Evolutionary conservation across 805 yeast genomes (phyloP).

Genomic region (Metschnikowia cubensis): DNA sequence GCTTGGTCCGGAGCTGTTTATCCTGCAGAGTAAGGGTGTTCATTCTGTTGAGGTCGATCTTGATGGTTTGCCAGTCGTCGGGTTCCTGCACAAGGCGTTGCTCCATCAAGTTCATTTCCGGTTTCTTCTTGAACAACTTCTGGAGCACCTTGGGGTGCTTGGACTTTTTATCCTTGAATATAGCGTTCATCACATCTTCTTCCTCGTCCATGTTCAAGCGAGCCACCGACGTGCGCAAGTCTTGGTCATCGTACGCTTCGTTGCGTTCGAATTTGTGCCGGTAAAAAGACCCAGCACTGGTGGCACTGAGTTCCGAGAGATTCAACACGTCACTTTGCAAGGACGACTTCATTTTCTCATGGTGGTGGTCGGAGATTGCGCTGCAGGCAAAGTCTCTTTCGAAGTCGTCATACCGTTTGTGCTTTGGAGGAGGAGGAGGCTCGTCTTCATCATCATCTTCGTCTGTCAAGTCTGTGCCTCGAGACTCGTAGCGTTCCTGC

Average conservation of each 20-base stretch:
- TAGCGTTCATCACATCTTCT: conserved; percentile 33
- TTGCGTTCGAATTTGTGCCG: conserved; percentile 60
- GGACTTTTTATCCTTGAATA: conserved; percentile 41
- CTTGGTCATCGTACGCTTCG: conserved; percentile 13
- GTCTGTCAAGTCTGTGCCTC: conserved; percentile 29
- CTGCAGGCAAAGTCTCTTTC: conserved; percentile 16
- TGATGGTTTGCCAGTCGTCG: conserved; percentile 33
- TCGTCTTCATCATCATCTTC: conserved; percentile 24
- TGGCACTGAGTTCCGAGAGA: conserved; percentile 75
- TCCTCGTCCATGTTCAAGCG: conserved; percentile 23
- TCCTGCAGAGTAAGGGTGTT: conserved; percentile 66
- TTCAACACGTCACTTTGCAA: conserved; percentile 45
- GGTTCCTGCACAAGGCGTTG: conserved; percentile 43
- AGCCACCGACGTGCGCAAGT: conserved; percentile 12
- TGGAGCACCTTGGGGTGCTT: conserved; percentile 45
- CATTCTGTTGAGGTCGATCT: conserved; percentile 52
- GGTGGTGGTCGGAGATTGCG: conserved; percentile 19
- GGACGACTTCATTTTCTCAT: conserved; percentile 35
- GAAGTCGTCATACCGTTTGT: conserved; percentile 29
- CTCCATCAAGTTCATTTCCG: conserved; percentile 32
- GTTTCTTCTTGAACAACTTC: conserved; percentile 34
- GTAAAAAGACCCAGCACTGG: conserved; percentile 81
- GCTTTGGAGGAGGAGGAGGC: conserved; percentile 38
- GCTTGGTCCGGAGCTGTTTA: conserved; percentile 62
- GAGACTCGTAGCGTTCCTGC: conserved; percentile 6